Base-by-base conservation (phyloP, 1,139 yeast species). In the Tardiomyces digboiensis region DNA sequence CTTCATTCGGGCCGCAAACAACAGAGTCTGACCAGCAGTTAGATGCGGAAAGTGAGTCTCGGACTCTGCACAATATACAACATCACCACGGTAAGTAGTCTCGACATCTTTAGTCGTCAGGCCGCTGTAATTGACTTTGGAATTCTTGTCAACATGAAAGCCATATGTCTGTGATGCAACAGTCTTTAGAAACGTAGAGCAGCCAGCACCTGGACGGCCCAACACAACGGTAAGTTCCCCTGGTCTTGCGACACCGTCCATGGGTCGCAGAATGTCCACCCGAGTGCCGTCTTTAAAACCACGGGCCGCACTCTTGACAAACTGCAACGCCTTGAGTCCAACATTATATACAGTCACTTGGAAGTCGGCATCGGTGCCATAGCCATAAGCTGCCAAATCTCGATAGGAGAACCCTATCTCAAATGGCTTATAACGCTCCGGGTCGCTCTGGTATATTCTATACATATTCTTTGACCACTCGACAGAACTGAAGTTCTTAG, bases 161-260 rank as follows among this genome's bases (percentile, higher is more conserved):
- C 93, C 94, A 58, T 81, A 78, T 3, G 89, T 82, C 51, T 80
- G 78, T 29, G 82, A 64, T 7, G 89, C 75, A 48, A 84, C 72
- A 0, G 91, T 74, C 56, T 82, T 83, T 55, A 85, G 65, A 43
- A 83, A 72, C 1, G 95, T 83, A 2, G 94, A 75, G 63, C 94
- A 85, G 47, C 95, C 95, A 21, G 89, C 77, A 57, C 93, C 93
- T 0, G 93, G 93, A 60, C 89, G 75, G 39, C 93, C 93, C 37
- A 83, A 65, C 1, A 83, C 93, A 42, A 84, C 86, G 4, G 85
- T 75, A 44, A 84, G 68, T 54, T 82, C 85, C 44, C 94, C 89
- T 0, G 91, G 83, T 39, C 69, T 66, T 50, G 81, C 67, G 6
- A 79, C 55, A 21, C 83, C 89, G 52, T 82, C 85, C 79, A 82